Percentiles rank a stretch among this genome's conserved stretches.
phyloP scores from a whole-genome alignment of 352 stramenopile genomes.

The Bremia lactucae region DNA sequence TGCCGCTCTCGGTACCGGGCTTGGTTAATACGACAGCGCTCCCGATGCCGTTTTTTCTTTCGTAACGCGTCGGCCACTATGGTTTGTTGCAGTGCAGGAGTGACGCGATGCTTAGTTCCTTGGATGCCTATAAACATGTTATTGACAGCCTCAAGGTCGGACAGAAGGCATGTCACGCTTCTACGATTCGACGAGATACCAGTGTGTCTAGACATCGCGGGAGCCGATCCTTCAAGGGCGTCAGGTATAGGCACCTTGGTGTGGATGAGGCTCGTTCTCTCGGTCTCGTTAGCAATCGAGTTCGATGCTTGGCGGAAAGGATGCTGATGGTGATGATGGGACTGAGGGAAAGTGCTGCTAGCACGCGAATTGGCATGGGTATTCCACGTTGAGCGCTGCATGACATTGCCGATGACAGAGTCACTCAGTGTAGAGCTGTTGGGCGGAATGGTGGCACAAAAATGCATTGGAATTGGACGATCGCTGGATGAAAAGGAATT shows the following conservation, averaged over 20 bases:
- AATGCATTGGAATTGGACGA: background rate
- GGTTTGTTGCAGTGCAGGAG: background rate
- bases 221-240: too few relatives aligned
- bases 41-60: constrained; percentile 7
- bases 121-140: constrained; percentile 3
- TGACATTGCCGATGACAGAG: constrained; percentile 1
- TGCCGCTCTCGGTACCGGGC: constrained; percentile 3
- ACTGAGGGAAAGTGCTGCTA: too few relatives aligned
- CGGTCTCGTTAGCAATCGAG: background rate
- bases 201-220: background rate
- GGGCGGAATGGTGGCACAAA: background rate
- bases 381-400: constrained; percentile 1
- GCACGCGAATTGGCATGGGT: background rate
- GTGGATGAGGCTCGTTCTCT: background rate
- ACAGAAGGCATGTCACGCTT: background rate
- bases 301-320: background rate
- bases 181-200: background rate
- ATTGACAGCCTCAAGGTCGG: constrained; percentile 4
- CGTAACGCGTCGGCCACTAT: constrained; percentile 5
- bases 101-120: constrained; percentile 1
- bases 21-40: constrained; percentile 6
- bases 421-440: constrained; percentile 1
- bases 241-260: too few relatives aligned
- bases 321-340: background rate
- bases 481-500: too few relatives aligned